These are phyloP conservation scores for Penicillium brasilianum DNA, from an alignment of 2,329 filamentous ascomycete genomes.

Conservation along the genomic window DNA sequence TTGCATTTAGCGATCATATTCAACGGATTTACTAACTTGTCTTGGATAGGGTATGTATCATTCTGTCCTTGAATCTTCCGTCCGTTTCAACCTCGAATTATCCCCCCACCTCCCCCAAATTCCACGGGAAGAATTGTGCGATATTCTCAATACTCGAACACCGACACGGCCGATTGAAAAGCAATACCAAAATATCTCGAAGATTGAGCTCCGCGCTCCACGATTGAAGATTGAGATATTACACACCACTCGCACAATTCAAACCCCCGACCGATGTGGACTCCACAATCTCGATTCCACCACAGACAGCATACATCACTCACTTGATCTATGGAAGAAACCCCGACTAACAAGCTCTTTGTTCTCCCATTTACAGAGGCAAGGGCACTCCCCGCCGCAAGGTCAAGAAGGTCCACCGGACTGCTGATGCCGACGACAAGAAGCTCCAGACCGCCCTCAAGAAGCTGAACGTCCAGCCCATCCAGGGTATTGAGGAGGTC, in stretches of 20 bases:
- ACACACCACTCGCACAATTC: background rate
- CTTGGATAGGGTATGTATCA: conserved; percentile 36
- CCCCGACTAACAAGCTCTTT: conserved; percentile 26
- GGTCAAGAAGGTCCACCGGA: conserved; percentile 96
- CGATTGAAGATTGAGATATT: background rate
- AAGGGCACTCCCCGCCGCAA: conserved; percentile 98
- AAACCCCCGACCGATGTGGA: background rate
- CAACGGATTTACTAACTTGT: conserved; percentile 23
- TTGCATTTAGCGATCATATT: background rate
- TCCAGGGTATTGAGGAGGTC: conserved; percentile 99
- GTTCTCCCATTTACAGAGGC: conserved; percentile 65
- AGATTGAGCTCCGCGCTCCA: background rate
- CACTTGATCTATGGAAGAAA: conserved; percentile 2
- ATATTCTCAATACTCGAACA: background rate
- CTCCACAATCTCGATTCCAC: conserved; percentile 5
- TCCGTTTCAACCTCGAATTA: background rate
- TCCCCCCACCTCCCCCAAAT: background rate
- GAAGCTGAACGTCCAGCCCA: conserved; percentile 99
- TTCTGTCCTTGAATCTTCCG: conserved; percentile 11
- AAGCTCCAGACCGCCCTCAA: conserved; percentile 97
- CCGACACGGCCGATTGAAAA: background rate
- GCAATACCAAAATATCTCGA: background rate
- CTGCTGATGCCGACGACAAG: conserved; percentile 96
- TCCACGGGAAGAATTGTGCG: conserved; percentile 8
- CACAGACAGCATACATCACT: conserved; percentile 1